Evolutionary conservation across 805 yeast species (phyloP), one percentile per base, ranked within the genome.

Genomic region (Wickerhamiella allomyrinae): DNA sequence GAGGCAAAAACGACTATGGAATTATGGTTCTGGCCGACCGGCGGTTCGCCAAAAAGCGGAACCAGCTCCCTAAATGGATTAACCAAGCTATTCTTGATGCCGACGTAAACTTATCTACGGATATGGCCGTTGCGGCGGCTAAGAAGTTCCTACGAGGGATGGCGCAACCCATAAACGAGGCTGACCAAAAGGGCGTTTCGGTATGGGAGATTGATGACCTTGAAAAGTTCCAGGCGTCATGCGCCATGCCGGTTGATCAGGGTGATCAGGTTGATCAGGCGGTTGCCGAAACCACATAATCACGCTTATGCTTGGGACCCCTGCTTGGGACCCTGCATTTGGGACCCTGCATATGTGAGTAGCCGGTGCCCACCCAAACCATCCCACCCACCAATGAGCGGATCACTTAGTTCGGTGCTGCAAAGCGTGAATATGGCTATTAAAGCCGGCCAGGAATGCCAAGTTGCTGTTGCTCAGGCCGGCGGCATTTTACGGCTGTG

Each of bases 1-100:
- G 99, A 66, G 99, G 99, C 50, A 91, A 91, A 59, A 96, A 91
- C 57, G 99, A 91, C 66, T 91, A 91, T 60, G 99, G 99, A 48
- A 81, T 91, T 51, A 91, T 91, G 99, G 96, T 91, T 34, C 64
- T 91, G 47, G 98, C 98, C 0, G 99, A 91, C 59, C 69, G 95
- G 50, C 70, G 99, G 57, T 91, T 91, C 60, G 73, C 87, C 1
- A 72, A 84, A 50, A 91, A 89, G 62, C 77, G 83, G 53, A 71
- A 66, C 34, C 98, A 91, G 59, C 63, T 91, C 27, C 99, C 99
- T 0, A 87, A 84, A 59, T 91, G 99, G 99, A 91, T 91, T 35
- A 80, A 86, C 0, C 97, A 91, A 57, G 96, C 87, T 1, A 68
- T 91, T 40, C 67, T 79, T 11, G 97, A 91, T 58, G 87, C 95